These are phyloP conservation scores for Fusarium burgessii DNA, from an alignment of 2,329 filamentous ascomycete species.

Conservation along the genomic window DNA sequence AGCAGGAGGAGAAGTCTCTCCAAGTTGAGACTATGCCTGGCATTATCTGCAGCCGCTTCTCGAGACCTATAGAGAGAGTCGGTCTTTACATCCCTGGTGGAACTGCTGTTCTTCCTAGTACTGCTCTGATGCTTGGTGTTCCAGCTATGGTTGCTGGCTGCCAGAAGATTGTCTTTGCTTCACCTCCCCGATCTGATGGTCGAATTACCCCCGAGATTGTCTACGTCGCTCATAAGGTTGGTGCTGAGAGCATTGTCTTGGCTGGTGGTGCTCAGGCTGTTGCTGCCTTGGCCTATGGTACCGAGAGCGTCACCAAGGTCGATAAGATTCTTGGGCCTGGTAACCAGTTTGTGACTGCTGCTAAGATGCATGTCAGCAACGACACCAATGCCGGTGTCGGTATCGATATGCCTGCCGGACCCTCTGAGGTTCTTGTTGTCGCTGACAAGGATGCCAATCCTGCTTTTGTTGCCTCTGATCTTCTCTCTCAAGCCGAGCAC, in stretches of 20 bases:
- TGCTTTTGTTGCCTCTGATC: slow-evolving; percentile 93
- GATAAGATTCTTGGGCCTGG: slow-evolving; percentile 98
- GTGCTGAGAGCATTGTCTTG: slow-evolving; percentile 94
- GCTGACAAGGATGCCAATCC: slow-evolving; percentile 90
- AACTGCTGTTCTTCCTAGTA: slow-evolving; percentile 96
- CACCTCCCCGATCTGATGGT: slow-evolving; percentile 89
- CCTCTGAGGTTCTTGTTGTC: slow-evolving; percentile 95
- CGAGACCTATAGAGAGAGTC: slow-evolving; percentile 92
- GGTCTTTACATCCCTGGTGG: slow-evolving; percentile 96
- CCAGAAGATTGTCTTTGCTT: slow-evolving; percentile 92
- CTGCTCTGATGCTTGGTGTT: slow-evolving; percentile 97
- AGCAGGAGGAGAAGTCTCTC: slow-evolving; percentile 85
- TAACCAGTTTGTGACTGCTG: slow-evolving; percentile 98
- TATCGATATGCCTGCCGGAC: slow-evolving; percentile 98
- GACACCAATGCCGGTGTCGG: slow-evolving; percentile 95
- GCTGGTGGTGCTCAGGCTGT: slow-evolving; percentile 96
- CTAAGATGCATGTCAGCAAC: slow-evolving; percentile 98
- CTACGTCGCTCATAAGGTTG: slow-evolving; percentile 96
- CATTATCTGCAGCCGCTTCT: slow-evolving; percentile 93
- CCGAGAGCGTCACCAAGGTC: slow-evolving; percentile 92
- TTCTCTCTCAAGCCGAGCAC: slow-evolving; percentile 96
- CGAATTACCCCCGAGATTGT: slow-evolving; percentile 96
- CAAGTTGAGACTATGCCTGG: slow-evolving; percentile 98
- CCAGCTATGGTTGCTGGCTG: slow-evolving; percentile 98
- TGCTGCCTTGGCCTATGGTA: slow-evolving; percentile 97